Evolutionary conservation across 495 filamentous ascomycete species (phyloP).

Genomic region (Coniosporium apollinis): DNA sequence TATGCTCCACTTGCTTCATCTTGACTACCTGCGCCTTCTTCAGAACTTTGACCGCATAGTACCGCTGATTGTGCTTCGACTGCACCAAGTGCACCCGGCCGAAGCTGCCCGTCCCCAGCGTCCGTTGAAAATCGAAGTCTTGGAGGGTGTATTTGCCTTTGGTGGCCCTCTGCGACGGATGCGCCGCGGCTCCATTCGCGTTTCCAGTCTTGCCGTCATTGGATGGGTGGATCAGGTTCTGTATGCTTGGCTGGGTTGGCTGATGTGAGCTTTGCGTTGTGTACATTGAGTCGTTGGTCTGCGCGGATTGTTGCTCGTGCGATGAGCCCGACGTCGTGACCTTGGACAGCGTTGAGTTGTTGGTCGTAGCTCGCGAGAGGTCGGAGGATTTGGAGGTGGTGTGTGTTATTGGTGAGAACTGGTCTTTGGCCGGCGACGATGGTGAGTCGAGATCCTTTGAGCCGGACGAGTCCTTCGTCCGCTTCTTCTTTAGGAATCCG

Average conservation of each 20-base stretch:
- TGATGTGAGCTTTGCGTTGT: conserved; percentile 11
- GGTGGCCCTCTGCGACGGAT: conserved; percentile 45
- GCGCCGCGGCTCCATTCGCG: conserved; percentile 7
- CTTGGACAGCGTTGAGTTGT: conserved; percentile 11
- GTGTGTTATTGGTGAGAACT: conserved; percentile 42
- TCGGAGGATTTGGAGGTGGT: conserved; percentile 28
- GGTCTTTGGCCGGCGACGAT: conserved; percentile 21
- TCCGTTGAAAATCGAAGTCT: conserved; percentile 78
- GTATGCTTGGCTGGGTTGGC: conserved; percentile 49
- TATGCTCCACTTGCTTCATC: conserved; percentile 99
- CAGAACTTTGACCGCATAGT: conserved; percentile 94
- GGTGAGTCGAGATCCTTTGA: conserved; percentile 21
- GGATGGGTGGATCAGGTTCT: conserved; percentile 51
- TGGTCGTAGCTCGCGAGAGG: too few relatives aligned
- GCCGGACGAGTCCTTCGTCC: conserved; percentile 58
- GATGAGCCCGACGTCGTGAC: too few relatives aligned
- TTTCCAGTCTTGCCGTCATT: conserved; percentile 12
- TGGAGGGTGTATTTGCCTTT: conserved; percentile 94
- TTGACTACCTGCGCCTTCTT: conserved; percentile 98
- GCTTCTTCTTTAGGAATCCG: conserved; percentile 93
- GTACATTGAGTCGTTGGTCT: conserved; percentile 18
- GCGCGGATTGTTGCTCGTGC: not conserved
- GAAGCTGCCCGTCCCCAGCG: conserved; percentile 91
- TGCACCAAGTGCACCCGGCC: conserved; percentile 91
- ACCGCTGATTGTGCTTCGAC: conserved; percentile 90